Evolutionary conservation across 768 basidiomycete species (phyloP).

Genomic region (Tulasnella sp.): DNA sequence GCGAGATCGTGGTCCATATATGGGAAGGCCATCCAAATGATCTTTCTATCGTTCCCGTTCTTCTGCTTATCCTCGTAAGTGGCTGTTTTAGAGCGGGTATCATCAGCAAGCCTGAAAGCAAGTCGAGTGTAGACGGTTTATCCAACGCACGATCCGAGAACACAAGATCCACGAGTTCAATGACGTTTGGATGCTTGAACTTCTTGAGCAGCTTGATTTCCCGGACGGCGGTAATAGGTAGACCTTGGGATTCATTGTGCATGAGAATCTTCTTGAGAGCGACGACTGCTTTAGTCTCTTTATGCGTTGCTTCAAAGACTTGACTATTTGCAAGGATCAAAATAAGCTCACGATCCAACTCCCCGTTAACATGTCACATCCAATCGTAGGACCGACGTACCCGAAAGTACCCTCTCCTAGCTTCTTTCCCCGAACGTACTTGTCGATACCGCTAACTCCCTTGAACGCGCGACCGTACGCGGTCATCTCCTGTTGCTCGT

Average conservation of each 20-base stretch:
- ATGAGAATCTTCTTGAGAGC: conserved; percentile 94
- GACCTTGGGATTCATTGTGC: conserved; percentile 96
- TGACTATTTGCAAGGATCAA: conserved; percentile 57
- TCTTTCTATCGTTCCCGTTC: conserved; percentile 31
- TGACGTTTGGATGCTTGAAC: conserved; percentile 81
- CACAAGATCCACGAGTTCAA: conserved; percentile 91
- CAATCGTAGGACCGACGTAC: conserved; percentile 52
- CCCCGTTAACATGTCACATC: no score
- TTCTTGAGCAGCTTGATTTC: conserved; percentile 97
- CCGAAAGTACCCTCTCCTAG: conserved; percentile 98
- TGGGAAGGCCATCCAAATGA: conserved; percentile 94
- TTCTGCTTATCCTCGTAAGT: conserved; percentile 8
- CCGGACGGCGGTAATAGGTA: conserved; percentile 93
- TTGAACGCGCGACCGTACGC: conserved; percentile 63
- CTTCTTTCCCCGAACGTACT: conserved; percentile 83
- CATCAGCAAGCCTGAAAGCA: background rate
- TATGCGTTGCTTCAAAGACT: conserved; percentile 85
- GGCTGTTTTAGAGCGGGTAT: background rate
- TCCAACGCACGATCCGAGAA: conserved; percentile 50
- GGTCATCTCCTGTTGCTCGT: conserved; percentile 64
- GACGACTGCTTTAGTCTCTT: conserved; percentile 61
- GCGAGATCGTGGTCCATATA: conserved; percentile 99
- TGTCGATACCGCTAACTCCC: conserved; percentile 70
- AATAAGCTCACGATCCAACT: background rate
- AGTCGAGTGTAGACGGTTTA: background rate